Conservation (phyloP, 2,329 filamentous ascomycete species). For the Fusarium cicatricum region DNA sequence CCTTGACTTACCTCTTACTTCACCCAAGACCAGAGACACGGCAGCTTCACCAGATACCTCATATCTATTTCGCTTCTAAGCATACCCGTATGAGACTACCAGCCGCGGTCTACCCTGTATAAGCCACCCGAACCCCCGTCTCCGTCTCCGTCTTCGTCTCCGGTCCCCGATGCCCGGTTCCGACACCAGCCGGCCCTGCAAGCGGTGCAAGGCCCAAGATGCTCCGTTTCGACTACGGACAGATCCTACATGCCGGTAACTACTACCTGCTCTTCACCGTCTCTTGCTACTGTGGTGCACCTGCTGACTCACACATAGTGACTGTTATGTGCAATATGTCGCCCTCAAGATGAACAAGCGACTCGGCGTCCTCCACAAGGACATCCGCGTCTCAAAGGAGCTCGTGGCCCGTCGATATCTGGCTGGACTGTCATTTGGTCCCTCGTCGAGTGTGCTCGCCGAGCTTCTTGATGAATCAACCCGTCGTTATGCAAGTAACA, state of each 20-base stretch:
- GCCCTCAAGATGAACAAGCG: conserved; percentile 82
- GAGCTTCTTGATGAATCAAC: conserved; percentile 78
- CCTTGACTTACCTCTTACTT: too few species aligned
- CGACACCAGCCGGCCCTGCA: conserved; percentile 41
- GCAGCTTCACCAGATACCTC: background rate
- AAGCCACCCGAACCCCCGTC: conserved; percentile 8
- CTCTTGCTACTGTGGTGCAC: background rate
- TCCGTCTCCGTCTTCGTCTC: conserved; percentile 1
- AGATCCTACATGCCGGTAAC: conserved; percentile 46
- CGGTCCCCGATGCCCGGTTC: conserved; percentile 29
- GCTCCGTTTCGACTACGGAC: conserved; percentile 44
- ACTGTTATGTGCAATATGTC: conserved; percentile 82
- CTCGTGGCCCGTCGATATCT: conserved; percentile 61
- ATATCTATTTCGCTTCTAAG: too few species aligned
- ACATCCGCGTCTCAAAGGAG: conserved; percentile 51
- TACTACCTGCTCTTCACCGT: background rate
- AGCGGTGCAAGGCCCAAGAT: conserved; percentile 44
- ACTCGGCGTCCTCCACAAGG: conserved; percentile 59
- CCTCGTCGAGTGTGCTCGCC: conserved; percentile 80
- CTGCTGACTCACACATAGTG: conserved; percentile 37
- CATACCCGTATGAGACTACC: background rate
- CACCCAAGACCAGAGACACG: too few species aligned
- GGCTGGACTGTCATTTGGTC: conserved; percentile 82
- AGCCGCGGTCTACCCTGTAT: conserved; percentile 32
- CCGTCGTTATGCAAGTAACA: conserved; percentile 69